Conservation (phyloP, 306 rosid genomes). For the Quercus glauca region DNA sequence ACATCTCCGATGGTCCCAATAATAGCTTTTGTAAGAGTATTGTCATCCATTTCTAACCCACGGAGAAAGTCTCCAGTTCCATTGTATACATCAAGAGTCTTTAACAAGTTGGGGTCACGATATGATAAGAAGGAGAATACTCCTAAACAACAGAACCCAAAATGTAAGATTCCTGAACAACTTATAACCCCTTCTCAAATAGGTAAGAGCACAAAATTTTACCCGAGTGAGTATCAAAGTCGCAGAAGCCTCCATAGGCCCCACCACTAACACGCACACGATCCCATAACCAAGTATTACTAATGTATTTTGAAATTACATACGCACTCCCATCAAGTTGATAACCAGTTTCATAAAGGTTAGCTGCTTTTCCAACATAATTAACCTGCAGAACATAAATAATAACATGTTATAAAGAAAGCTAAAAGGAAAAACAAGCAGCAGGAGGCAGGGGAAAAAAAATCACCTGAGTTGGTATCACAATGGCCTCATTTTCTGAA, state of each 20-base stretch:
- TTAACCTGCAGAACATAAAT: conserved; percentile 64
- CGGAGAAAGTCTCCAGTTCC: conserved; percentile 84
- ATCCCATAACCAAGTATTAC: conserved; percentile 98
- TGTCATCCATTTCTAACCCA: conserved; percentile 68
- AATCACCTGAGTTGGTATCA: conserved; percentile 87
- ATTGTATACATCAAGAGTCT: conserved; percentile 91
- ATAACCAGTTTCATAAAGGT: conserved; percentile 76
- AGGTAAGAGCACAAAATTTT: neutral
- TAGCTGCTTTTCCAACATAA: conserved; percentile 94
- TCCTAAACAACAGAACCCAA: conserved; percentile 43
- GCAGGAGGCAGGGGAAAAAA: conserved; percentile 17
- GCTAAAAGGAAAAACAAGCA: conserved; percentile 6
- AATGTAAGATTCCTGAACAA: conserved; percentile 29
- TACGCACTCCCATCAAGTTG: conserved; percentile 84
- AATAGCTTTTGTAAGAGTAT: conserved; percentile 79
- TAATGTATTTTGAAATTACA: conserved; percentile 83
- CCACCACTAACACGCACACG: conserved; percentile 98
- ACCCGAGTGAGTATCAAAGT: conserved; percentile 97
- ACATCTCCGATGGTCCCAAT: conserved; percentile 98
- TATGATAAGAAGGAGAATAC: conserved; percentile 93
- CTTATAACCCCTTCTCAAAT: conserved; percentile 11
- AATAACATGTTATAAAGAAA: conserved; percentile 13
- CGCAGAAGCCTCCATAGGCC: conserved; percentile 97
- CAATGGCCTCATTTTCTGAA: conserved; percentile 77
- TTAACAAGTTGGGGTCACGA: conserved; percentile 94